Evolutionary conservation across 2,329 filamentous ascomycete species (phyloP), one percentile per base, ranked within the genome.

Genomic region (Laburnicola sp.): DNA sequence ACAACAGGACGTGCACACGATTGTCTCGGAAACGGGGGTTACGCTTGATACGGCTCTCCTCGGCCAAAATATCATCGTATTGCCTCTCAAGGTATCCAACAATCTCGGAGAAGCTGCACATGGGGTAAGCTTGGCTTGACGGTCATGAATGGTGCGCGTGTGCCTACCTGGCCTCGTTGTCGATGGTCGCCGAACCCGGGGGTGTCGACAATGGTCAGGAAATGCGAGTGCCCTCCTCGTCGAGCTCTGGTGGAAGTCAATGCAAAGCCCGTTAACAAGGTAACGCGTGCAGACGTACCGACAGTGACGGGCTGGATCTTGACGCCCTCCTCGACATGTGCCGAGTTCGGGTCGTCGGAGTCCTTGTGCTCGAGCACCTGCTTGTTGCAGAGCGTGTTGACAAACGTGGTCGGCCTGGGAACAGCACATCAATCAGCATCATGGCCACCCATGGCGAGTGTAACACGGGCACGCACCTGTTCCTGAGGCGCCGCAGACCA

Each of bases 41-140:
- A 91, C 94, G 94, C 89, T 99, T 99, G 83, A 99, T 99, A 82
- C 94, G 91, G 69, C 94, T 97, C 81, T 99, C 94, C 80, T 97
- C 93, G 57, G 94, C 93, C 67, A 99, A 85, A 82, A 99, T 97
- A 75, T 97, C 92, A 78, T 99, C 94, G 78, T 97, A 97, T 85
- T 99, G 93, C 80, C 93, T 86, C 83, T 99, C 94, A 69, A 99
- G 89, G 79, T 96, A 97, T 65, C 92, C 93, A 65, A 96, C 92
- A 70, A 99, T 99, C 78, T 97, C 94, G 67, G 88, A 88, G 76
- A 99, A 99, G 80, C 91, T 96, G 61, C n/a, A 11, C 40, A n/a
- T 11, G 21, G 8, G 49, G 53, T 63, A 39, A 67, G 68, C 51
- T n/a, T 30, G 37, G 26, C 21, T n/a, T n/a, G n/a, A n/a, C 22